Evolutionary conservation across 1,284 basidiomycete genomes (phyloP), one percentile per base, ranked within the genome.

Genomic region (Cystobasidium slooffiae): DNA sequence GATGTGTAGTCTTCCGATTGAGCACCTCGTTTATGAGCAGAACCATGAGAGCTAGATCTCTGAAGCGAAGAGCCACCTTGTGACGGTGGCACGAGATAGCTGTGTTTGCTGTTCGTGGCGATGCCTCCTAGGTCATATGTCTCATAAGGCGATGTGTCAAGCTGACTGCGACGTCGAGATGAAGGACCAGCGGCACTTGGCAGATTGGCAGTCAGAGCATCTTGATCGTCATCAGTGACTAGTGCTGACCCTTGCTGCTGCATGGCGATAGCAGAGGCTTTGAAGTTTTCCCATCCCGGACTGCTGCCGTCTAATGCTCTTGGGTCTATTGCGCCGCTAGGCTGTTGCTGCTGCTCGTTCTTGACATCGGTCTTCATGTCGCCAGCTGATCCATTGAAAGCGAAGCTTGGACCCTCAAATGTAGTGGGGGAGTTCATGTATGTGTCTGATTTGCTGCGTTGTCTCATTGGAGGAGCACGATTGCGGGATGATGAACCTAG

Each of bases 401-500:
- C 22, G 20, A 73, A 73, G 44, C 22, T 65, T 39, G 62, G 70
- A 16, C 24, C 46, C 44, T 66, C 70, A 39, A 66, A 66, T 6
- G 22, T 52, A 2, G 55, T 52, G 4, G 70, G 70, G 4, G 62
- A 65, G 7, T 22, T 66, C 52, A 73, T 73, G 63, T 73, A 73
- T 10, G 70, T 73, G 49, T 73, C 70, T 1, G 70, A 73, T 44
- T 73, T 73, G 70, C 70, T 73, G 12, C 70, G 49, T 31, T 73
- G 70, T 18, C 70, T 49, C 7, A 51, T 31, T 20, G 70, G 70
- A 18, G 31, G 31, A 9, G 24, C 41, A 49, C 22, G 43, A n/a
- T 62, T 59, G 44, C 58, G 68, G n/a, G 52, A 18, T n/a, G 56
- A 59, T 22, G 18, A 12, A 22, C 55, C 56, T 7, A 70, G 62